Evolutionary conservation across 495 filamentous ascomycete genomes (phyloP), one percentile per base, ranked within the genome.

Genomic region (Hypomontagnella monticulosa): DNA sequence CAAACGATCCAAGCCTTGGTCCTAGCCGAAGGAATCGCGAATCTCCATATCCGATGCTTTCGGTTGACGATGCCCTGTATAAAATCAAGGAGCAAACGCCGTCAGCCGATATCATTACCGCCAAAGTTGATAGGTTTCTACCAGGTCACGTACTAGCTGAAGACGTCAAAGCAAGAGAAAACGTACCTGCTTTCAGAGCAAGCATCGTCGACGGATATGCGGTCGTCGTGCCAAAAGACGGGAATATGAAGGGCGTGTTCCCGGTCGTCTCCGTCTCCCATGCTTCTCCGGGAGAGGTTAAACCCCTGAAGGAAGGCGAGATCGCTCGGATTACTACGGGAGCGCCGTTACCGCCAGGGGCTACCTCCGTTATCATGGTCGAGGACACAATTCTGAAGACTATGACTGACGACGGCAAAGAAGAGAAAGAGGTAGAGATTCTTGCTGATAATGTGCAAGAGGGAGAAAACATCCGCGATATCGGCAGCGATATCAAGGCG

Each of bases 191-290:
- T 4, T 99, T 92, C 77, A 85, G 91, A 50, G 95, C 95, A 38
- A 97, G 93, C 71, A 99, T 97, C 57, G 96, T 99, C 2, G 95
- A 99, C 72, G 95, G 95, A 9, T 99, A 99, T 71, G 96, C 96
- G 2, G 84, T 97, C 14, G 79, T 87, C 34, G 87, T 86, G 6
- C 76, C 84, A 8, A 70, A 81, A 6, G 79, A 85, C 36, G 85
- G 83, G 0, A 88, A 86, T 37, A 83, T 87, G 8, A 90, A 88
- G 62, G 92, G 92, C 0, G 77, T 87, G 0, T 98, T 93, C 67
- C 94, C 95, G 4, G 95, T 99, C 15, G 88, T 89, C 1, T 89
- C 90, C 0, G 83, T 97, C 18, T 93, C 93, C 3, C 93, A 97
- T 73, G 96, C 96, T 27, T 83, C 89, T 8, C 81, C 89, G 4